phyloP scores from a whole-genome alignment of 23 red algal species.

The Agarophyton chilense region DNA sequence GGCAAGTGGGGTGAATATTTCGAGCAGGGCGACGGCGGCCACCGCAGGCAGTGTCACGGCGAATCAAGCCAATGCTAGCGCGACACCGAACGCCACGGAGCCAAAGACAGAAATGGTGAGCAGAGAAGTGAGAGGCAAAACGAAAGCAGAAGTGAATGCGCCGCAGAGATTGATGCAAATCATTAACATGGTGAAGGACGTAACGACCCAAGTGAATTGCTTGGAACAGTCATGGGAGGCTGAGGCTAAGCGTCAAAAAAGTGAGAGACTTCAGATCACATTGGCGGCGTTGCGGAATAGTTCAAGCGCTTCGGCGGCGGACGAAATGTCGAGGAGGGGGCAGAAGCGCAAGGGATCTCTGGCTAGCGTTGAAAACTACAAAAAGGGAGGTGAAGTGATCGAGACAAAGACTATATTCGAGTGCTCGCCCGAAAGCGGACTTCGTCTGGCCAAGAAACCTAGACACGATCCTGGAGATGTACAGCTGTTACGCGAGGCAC shows the following conservation, averaged over 20 bases:
- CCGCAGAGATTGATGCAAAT: slow-evolving; percentile 1
- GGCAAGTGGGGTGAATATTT: neutral
- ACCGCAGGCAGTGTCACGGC: neutral
- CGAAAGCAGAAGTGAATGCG: neutral
- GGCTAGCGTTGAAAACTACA: slow-evolving; percentile 42
- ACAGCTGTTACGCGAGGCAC: slow-evolving; percentile 63
- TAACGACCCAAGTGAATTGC: neutral
- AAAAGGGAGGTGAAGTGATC: slow-evolving; percentile 5
- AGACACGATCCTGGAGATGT: slow-evolving; percentile 52
- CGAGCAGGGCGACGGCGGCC: neutral
- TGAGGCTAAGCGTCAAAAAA: slow-evolving; percentile 38
- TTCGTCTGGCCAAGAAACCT: slow-evolving; percentile 67
- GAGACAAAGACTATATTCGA: slow-evolving; percentile 56
- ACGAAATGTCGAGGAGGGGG: slow-evolving; percentile 3
- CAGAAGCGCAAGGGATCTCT: slow-evolving; percentile 30
- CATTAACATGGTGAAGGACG: neutral
- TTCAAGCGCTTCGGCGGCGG: slow-evolving; percentile 4
- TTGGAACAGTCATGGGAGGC: slow-evolving; percentile 4
- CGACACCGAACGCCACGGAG: too few relatives aligned
- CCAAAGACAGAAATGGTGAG: neutral
- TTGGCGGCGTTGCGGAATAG: slow-evolving; percentile 64
- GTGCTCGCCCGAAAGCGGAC: slow-evolving; percentile 42
- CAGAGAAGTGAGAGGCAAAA: neutral
- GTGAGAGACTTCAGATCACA: slow-evolving; percentile 68
- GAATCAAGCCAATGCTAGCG: neutral